Evolutionary conservation across 2,329 filamentous ascomycete genomes (phyloP), one percentile per base, ranked within the genome.

Genomic region (Scorias spongiosa): DNA sequence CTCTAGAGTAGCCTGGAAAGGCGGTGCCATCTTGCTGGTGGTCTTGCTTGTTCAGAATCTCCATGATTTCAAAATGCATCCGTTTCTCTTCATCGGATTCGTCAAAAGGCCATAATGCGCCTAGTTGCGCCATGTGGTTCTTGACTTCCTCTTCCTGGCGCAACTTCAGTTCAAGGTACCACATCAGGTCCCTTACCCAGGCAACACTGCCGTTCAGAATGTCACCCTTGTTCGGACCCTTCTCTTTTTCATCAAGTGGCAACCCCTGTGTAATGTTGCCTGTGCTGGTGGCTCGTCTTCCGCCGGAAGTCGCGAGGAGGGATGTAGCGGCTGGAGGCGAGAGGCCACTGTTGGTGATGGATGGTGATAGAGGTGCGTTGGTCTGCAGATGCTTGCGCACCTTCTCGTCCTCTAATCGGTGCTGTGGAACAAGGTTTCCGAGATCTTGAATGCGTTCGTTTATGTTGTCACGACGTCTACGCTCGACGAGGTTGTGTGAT

Each of bases 391-490:
- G 81, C 66, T 96, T 96, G 53, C 88, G 81, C 40, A 96, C 84
- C 67, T 94, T 95, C 65, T 98, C 91, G 58, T 96, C 91, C 57
- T 98, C 91, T 2, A 98, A 72, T 48, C 91, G 80, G 63, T 98
- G 91, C 48, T 81, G 74, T 18, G 91, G 91, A 2, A 98, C 89
- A 14, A 98, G 75, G 55, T 87, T 85, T 57, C 89, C 94, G 7
- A 98, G 74, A 58, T 98, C 91, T 58, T 96, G 89, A 49, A 98
- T 98, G 38, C 91, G 80, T 65, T 98, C 91, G 54, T 98, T 98
- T 70, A 98, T 98, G 60, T 96, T 96, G 67, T 96, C 91, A 49
- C 91, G 79, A 48, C 91, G 81, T 42, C 91, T 81, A 45, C 91
- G 85, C 67, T 98, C 91, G 10, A 98, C 91, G 34, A 93, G 72